Conservation (phyloP, 202 grass and related monocot species). For the Hordeum pubiflorum region DNA sequence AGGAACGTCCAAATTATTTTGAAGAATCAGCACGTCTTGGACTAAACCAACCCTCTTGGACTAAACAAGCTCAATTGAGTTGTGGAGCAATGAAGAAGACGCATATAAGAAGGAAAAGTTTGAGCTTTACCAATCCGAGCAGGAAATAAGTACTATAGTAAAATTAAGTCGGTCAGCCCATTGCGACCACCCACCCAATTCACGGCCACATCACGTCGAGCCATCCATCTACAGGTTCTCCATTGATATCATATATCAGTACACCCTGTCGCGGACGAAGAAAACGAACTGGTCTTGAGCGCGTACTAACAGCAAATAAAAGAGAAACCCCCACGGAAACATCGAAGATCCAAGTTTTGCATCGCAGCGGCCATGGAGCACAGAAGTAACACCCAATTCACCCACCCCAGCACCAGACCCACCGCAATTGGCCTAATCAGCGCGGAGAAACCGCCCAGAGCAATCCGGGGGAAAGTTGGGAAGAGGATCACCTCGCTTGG, state of each 20-base stretch:
- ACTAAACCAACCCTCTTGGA: background rate
- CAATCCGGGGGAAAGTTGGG: background rate
- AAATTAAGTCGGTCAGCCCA: background rate
- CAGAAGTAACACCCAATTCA: background rate
- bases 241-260: background rate
- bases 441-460: background rate
- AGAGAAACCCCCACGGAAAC: background rate
- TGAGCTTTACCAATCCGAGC: background rate
- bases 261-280: background rate
- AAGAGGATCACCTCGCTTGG: constrained; percentile 19
- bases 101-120: background rate
- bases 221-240: background rate
- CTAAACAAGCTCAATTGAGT: constrained; percentile 1
- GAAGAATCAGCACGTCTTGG: background rate
- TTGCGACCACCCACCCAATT: background rate
- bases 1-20: background rate
- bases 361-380: background rate
- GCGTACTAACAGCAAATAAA: background rate
- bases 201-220: background rate
- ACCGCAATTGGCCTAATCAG: constrained; percentile 20
- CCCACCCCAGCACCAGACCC: background rate
- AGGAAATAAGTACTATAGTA: background rate
- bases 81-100: background rate
- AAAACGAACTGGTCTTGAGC: background rate
- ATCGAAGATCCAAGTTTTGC: constrained; percentile 3